phyloP scores from a whole-genome alignment of 805 yeast species.

The Saturnispora galanensis region DNA sequence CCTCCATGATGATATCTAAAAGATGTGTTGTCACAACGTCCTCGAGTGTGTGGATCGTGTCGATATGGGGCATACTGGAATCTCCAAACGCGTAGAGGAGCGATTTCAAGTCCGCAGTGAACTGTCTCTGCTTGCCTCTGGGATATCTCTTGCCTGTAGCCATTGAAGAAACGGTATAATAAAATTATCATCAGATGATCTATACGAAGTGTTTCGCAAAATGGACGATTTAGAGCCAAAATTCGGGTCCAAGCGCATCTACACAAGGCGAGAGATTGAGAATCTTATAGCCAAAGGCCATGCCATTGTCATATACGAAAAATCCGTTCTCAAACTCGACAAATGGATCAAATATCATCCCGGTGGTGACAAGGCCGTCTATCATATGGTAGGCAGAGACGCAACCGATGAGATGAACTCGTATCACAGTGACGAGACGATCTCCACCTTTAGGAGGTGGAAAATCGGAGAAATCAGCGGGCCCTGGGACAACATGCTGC shows the following conservation, averaged over 20 bases:
- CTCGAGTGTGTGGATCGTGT: slow-evolving; percentile 56
- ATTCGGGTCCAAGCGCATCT: slow-evolving; percentile 16
- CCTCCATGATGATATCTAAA: slow-evolving; percentile 42
- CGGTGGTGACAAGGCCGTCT: slow-evolving; percentile 80
- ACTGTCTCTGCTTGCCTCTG: slow-evolving; percentile 22
- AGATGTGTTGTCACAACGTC: slow-evolving; percentile 58
- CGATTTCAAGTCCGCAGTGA: slow-evolving; percentile 39
- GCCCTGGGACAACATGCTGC: slow-evolving; percentile 66
- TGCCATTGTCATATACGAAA: slow-evolving; percentile 56
- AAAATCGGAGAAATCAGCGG: slow-evolving; percentile 54
- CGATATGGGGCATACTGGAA: slow-evolving; percentile 53
- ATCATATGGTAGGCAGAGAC: slow-evolving; percentile 80
- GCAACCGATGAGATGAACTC: slow-evolving; percentile 89
- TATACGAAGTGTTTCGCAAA: not conserved
- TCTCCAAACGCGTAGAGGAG: slow-evolving; percentile 68
- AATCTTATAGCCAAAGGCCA: slow-evolving; percentile 57
- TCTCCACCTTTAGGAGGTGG: slow-evolving; percentile 42
- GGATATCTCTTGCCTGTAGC: slow-evolving; percentile 12
- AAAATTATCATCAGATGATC: too few species aligned
- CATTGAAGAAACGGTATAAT: slow-evolving; percentile 3
- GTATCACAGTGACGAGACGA: slow-evolving; percentile 59
- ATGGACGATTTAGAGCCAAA: not conserved
- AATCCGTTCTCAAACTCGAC: slow-evolving; percentile 53
- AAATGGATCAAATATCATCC: slow-evolving; percentile 71
- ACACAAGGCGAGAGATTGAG: slow-evolving; percentile 38